Percentiles rank a stretch among this genome's conserved stretches.
These are phyloP conservation scores for Golubevia pallescens DNA, from an alignment of 1,284 basidiomycete species.

Conservation along the genomic window DNA sequence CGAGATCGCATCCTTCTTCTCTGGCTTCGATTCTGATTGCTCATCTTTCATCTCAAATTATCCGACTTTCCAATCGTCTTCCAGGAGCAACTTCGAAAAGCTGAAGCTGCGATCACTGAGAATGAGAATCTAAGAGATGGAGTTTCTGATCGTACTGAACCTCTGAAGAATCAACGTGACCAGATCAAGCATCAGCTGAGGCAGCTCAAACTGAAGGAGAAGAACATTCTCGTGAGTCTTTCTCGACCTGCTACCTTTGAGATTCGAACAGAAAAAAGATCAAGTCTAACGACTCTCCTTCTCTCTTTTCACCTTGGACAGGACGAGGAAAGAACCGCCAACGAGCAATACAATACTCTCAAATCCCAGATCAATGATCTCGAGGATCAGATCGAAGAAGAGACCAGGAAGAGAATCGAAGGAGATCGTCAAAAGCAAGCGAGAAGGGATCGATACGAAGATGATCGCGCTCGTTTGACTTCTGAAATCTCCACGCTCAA, in stretches of 20 bases:
- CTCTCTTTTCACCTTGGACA: background rate
- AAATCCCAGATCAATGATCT: constrained; percentile 67
- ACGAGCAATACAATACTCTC: constrained; percentile 33
- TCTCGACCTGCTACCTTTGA: too few relatives aligned
- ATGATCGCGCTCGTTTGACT: constrained; percentile 12
- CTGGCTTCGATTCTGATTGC: background rate
- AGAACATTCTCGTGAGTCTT: too few relatives aligned
- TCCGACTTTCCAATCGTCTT: too few relatives aligned
- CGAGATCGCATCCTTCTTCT: too few relatives aligned
- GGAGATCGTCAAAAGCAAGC: constrained; percentile 28
- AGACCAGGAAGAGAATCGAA: constrained; percentile 72
- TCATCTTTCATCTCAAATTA: background rate
- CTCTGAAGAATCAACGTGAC: constrained; percentile 28
- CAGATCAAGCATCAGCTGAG: constrained; percentile 17
- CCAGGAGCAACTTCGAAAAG: constrained; percentile 42
- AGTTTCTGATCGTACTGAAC: constrained; percentile 21
- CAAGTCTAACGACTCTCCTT: too few relatives aligned
- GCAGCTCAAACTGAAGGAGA: too few relatives aligned
- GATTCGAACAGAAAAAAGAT: too few relatives aligned
- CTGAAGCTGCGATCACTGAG: constrained; percentile 67
- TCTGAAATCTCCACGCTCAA: background rate
- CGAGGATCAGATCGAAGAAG: constrained; percentile 68
- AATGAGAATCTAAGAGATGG: constrained; percentile 43
- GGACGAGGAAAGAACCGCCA: constrained; percentile 22
- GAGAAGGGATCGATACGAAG: constrained; percentile 37